A percentile compares a stretch with the other conserved stretches of the same genome.
Conservation (phyloP, 345 rosid genomes). For the Eucalyptus curtisii region DNA sequence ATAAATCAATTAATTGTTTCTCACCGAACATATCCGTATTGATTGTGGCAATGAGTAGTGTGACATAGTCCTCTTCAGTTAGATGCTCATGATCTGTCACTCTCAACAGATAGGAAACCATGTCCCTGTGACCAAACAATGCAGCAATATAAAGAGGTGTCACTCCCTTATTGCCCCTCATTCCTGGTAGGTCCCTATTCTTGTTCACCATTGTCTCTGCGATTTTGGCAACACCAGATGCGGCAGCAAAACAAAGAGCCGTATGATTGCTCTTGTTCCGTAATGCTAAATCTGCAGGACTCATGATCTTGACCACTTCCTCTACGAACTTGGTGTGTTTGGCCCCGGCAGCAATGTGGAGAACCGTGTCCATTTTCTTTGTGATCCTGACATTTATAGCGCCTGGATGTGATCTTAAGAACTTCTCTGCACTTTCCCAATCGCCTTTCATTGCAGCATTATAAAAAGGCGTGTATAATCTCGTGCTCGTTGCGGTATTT, state of each 20-base stretch:
- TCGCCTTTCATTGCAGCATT: slow-evolving; percentile 29
- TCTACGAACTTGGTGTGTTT: slow-evolving; percentile 2
- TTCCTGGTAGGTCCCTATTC: slow-evolving; percentile 7
- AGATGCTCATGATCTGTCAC: slow-evolving; percentile 6
- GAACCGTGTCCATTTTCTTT: neutral
- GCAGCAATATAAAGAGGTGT: slow-evolving; percentile 27
- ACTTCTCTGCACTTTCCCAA: slow-evolving; percentile 21
- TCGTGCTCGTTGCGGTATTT: neutral
- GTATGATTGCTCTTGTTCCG: neutral
- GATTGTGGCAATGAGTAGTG: slow-evolving; percentile 14
- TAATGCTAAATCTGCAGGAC: neutral
- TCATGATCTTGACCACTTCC: neutral
- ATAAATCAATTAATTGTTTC: neutral
- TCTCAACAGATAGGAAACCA: slow-evolving; percentile 21
- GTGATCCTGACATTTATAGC: neutral
- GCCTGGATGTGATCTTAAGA: neutral
- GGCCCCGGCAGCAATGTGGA: neutral
- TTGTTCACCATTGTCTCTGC: slow-evolving; percentile 20
- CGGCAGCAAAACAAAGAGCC: slow-evolving; percentile 14
- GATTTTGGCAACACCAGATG: slow-evolving; percentile 14
- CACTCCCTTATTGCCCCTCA: slow-evolving; percentile 13
- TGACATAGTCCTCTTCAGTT: slow-evolving; percentile 2
- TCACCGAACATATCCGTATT: slow-evolving; percentile 11
- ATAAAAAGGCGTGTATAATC: slow-evolving; percentile 13
- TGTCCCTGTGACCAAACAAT: slow-evolving; percentile 16